Evolutionary conservation across 2,329 filamentous ascomycete species (phyloP).

Genomic region (Trichoderma sp.): DNA sequence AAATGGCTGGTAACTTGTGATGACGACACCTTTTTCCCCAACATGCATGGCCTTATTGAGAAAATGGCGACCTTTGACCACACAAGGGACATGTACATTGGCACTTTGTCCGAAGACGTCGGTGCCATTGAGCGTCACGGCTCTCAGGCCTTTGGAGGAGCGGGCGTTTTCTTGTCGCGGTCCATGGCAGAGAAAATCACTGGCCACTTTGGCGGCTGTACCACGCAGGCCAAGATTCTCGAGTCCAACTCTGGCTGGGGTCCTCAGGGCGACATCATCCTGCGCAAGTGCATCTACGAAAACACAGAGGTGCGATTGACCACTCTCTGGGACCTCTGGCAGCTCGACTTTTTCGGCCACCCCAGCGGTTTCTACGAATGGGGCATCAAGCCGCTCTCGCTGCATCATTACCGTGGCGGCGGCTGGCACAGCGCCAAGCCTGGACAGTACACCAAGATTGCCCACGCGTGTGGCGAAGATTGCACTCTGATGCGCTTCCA

Average conservation of each 20-base stretch:
- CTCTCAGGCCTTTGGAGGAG: constrained; percentile 63
- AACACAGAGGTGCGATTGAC: constrained; percentile 59
- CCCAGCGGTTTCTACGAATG: constrained; percentile 64
- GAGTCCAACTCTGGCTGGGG: constrained; percentile 59
- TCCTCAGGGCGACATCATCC: constrained; percentile 59
- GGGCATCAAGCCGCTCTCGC: constrained; percentile 57
- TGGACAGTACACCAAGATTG: constrained; percentile 55
- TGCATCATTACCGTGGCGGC: constrained; percentile 64
- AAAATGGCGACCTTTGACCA: constrained; percentile 53
- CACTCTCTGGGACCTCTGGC: constrained; percentile 56
- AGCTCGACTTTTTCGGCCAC: constrained; percentile 60
- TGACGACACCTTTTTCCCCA: constrained; percentile 65
- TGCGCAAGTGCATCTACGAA: constrained; percentile 63
- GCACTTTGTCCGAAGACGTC: constrained; percentile 60
- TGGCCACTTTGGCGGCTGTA: constrained; percentile 46
- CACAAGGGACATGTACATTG: constrained; percentile 55
- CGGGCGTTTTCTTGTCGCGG: constrained; percentile 60
- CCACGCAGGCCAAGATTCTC: constrained; percentile 49
- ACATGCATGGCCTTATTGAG: constrained; percentile 53
- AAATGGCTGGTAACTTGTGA: constrained; percentile 64
- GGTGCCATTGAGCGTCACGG: constrained; percentile 60
- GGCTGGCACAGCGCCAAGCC: constrained; percentile 56
- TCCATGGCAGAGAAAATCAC: constrained; percentile 47
- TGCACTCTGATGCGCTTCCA: constrained; percentile 59
- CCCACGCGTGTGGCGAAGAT: constrained; percentile 59